Evolutionary conservation across 257 asterid genomes (phyloP), one percentile per base, ranked within the genome.

Genomic region (Linderniella brevidens): DNA sequence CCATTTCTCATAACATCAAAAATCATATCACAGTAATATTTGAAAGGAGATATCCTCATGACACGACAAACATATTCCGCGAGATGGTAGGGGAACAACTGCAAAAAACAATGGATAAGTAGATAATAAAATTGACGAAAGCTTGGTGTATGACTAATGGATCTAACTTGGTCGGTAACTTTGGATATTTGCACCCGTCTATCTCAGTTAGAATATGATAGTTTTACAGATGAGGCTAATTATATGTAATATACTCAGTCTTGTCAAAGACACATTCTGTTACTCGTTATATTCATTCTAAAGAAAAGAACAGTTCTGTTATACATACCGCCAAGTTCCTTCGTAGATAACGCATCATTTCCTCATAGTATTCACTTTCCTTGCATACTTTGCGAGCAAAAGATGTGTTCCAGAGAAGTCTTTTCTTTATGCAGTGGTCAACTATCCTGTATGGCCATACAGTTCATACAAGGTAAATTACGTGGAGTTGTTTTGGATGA

Each of bases 1-100:
- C 99, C 99, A 65, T 79, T 85, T 74, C 63, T 90, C 99, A 90
- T 85, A 64, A 90, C 99, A 75, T 90, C 99, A 42, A 90, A 90
- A 56, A 90, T 64, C 75, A 81, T 90, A 51, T 90, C 96, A 18
- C 99, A 90, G 69, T 90, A 90, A 75, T 90, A 90, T 71, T 82
- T 81, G 83, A 90, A 90, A 57, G 99, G 96, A 36, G 99, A 77
- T 63, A 85, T 66, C 77, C 99, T 68, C 99, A 81, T 79, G 55
- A 90, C 99, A 49, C 96, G 99, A 74, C 96, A 81, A 61, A 90
- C 82, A 62, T 90, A 76, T 70, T 90, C 99, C 13, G 96, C 80
- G 58, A 90, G 96, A 70, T 90, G 99, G 70, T 90, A 90, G 0
- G 99, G 99, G 41, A 73, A 90, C 57, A 90, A 59, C 99, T 90